Evolutionary conservation across 2,329 filamentous ascomycete genomes (phyloP).

Genomic region (Penicillium occitanis): DNA sequence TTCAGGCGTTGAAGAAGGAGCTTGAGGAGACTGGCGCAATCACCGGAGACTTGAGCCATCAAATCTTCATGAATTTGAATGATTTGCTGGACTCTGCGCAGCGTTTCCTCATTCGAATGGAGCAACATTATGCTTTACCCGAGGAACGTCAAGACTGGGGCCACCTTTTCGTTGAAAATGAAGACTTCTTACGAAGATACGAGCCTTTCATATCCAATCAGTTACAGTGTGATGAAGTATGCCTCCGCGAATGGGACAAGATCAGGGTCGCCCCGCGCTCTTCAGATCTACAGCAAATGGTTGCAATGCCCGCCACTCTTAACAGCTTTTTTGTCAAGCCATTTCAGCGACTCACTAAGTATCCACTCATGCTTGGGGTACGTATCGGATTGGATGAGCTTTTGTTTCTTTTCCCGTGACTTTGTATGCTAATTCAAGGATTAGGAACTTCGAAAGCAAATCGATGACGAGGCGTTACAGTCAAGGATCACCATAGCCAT

Average conservation of each 20-base stretch:
- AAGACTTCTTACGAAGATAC: slow-evolving; percentile 87
- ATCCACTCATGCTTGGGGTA: slow-evolving; percentile 84
- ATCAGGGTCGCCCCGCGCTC: slow-evolving; percentile 68
- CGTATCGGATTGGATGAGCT: slow-evolving; percentile 23
- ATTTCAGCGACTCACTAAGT: slow-evolving; percentile 93
- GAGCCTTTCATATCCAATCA: slow-evolving; percentile 98
- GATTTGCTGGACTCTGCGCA: slow-evolving; percentile 93
- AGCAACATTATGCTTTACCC: slow-evolving; percentile 86
- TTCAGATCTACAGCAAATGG: slow-evolving; percentile 68
- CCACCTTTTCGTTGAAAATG: slow-evolving; percentile 80
- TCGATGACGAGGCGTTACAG: slow-evolving; percentile 67
- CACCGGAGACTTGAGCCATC: slow-evolving; percentile 84
- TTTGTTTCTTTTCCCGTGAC: not conserved
- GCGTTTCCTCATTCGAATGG: slow-evolving; percentile 89
- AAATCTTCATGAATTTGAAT: slow-evolving; percentile 96
- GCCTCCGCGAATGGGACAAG: slow-evolving; percentile 81
- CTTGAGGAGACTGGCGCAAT: slow-evolving; percentile 85
- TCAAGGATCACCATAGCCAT: slow-evolving; percentile 74
- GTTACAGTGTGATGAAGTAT: slow-evolving; percentile 82
- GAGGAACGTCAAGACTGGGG: slow-evolving; percentile 85
- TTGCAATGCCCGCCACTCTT: slow-evolving; percentile 80
- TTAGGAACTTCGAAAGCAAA: slow-evolving; percentile 83
- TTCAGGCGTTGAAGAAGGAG: slow-evolving; percentile 87
- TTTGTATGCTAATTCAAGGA: slow-evolving; percentile 15
- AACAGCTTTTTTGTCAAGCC: slow-evolving; percentile 94